phyloP scores from a whole-genome alignment of 768 basidiomycete genomes.

The Mycena pura region DNA sequence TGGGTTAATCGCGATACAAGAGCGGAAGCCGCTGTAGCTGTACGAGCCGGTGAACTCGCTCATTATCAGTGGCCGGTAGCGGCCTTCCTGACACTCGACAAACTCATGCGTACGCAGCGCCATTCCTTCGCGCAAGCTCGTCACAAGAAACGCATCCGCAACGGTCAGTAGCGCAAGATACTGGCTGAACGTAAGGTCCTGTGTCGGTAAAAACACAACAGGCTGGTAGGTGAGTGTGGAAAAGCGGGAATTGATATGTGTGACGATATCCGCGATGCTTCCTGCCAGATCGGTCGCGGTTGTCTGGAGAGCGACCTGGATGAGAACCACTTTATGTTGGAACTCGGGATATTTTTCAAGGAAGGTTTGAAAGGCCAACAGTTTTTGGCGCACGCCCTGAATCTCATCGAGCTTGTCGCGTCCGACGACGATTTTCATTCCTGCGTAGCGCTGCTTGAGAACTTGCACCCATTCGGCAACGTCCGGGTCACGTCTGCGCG shows the following conservation, averaged over 20 bases:
- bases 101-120: constrained; percentile 83
- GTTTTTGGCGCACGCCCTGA: constrained; percentile 85
- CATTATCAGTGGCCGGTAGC: constrained; percentile 73
- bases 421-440: constrained; percentile 88
- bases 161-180: constrained; percentile 83
- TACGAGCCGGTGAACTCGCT: constrained; percentile 92
- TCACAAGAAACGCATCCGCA: constrained; percentile 86
- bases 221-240: constrained; percentile 89
- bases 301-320: constrained; percentile 88
- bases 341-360: constrained; percentile 81
- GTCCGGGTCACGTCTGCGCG: constrained; percentile 68
- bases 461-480: constrained; percentile 84
- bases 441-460: constrained; percentile 81
- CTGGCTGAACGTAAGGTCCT: constrained; percentile 85
- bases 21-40: constrained; percentile 85
- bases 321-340: constrained; percentile 82
- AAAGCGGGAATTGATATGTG: constrained; percentile 83
- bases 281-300: constrained; percentile 80
- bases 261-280: constrained; percentile 75
- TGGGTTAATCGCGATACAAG: constrained; percentile 86
- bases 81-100: constrained; percentile 82
- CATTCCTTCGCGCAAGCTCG: constrained; percentile 89
- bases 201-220: constrained; percentile 84
- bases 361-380: constrained; percentile 84
- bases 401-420: constrained; percentile 90